phyloP scores from a whole-genome alignment of 805 yeast species.

The Candida xiaguanensis region DNA sequence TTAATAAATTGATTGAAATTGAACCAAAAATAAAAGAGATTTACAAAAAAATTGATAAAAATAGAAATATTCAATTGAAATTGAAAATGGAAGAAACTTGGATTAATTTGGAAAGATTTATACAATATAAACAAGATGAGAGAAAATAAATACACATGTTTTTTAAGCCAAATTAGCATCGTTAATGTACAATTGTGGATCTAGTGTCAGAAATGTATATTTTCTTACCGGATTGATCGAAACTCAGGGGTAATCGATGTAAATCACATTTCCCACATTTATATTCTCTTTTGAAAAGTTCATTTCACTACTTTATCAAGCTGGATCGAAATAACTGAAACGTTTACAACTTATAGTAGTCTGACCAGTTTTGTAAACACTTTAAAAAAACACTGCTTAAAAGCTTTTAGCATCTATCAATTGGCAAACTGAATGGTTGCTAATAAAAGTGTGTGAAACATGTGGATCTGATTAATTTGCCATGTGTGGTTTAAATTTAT shows the following conservation, averaged over 20 bases:
- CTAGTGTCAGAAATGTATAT: background rate
- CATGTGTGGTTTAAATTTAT: background rate
- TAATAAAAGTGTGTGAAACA: background rate
- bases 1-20: conserved; percentile 26
- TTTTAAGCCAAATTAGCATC: background rate
- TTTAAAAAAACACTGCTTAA: no score
- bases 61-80: conserved; percentile 54
- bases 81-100: conserved; percentile 63
- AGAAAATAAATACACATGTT: conserved; percentile 1
- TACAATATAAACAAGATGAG: conserved; percentile 59
- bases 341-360: no score
- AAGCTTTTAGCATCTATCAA: no score
- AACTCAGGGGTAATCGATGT: no score
- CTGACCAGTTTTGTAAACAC: no score
- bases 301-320: no score
- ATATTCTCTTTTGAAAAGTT: no score
- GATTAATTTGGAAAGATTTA: conserved; percentile 67
- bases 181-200: background rate
- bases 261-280: no score
- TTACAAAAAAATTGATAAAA: conserved; percentile 32
- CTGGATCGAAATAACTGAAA: no score
- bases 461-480: background rate
- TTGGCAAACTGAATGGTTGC: no score
- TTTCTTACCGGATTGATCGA: no score
- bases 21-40: conserved; percentile 16